These are phyloP conservation scores for Lactarius tabidus DNA, from an alignment of 768 basidiomycete species.

Conservation along the genomic window DNA sequence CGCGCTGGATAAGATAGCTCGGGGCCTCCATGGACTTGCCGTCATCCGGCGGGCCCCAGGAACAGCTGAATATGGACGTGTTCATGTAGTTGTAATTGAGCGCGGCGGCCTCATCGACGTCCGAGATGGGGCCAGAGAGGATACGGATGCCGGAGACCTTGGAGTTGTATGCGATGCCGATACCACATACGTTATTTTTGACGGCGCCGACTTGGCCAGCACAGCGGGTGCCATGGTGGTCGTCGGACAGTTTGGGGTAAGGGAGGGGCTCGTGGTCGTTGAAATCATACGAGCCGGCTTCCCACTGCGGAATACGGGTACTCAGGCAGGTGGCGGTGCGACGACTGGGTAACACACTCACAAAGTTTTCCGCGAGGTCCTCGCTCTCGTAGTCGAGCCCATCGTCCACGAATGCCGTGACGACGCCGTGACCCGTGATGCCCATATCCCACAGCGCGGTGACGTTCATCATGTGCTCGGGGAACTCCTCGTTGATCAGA, in stretches of 20 bases:
- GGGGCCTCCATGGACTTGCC: conserved; percentile 94
- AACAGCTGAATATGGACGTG: conserved; percentile 91
- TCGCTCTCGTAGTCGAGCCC: conserved; percentile 87
- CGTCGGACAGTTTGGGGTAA: conserved; percentile 81
- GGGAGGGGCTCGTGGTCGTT: conserved; percentile 90
- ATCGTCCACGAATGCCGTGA: conserved; percentile 90
- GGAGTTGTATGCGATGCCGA: conserved; percentile 90
- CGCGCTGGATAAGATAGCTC: conserved; percentile 84
- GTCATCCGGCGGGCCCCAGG: conserved; percentile 97
- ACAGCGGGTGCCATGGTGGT: conserved; percentile 96
- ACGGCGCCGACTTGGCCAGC: conserved; percentile 94
- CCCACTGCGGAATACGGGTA: conserved; percentile 48
- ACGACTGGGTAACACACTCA: conserved; percentile 43
- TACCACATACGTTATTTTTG: conserved; percentile 89
- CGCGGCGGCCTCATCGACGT: conserved; percentile 91
- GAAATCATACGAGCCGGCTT: conserved; percentile 89
- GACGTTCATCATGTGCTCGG: conserved; percentile 89
- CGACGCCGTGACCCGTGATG: conserved; percentile 80
- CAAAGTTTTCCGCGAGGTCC: conserved; percentile 90
- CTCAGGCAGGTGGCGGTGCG: not conserved
- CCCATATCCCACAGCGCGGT: conserved; percentile 89
- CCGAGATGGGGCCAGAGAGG: conserved; percentile 90
- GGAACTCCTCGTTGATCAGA: conserved; percentile 80
- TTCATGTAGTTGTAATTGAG: conserved; percentile 93
- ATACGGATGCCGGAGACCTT: conserved; percentile 94